Conservation (phyloP, 345 rosid genomes). For the Arabis alpina region DNA sequence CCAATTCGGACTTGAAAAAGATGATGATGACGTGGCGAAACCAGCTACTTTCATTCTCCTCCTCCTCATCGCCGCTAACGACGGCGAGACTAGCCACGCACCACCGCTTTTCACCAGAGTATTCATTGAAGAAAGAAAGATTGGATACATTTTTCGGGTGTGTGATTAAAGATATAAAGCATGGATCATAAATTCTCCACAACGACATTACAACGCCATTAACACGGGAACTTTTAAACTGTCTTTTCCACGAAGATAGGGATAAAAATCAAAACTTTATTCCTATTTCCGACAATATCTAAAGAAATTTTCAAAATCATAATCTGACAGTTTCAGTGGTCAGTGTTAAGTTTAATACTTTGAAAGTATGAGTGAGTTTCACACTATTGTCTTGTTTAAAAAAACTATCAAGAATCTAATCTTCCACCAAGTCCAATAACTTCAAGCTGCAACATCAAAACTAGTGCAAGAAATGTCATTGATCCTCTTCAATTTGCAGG, state of each 20-base stretch:
- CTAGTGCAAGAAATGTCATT: constrained; percentile 10
- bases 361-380: background rate
- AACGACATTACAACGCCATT: constrained; percentile 28
- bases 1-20: constrained; percentile 48
- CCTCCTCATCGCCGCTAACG: constrained; percentile 17
- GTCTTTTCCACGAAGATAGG: constrained; percentile 21
- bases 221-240: constrained; percentile 30
- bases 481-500: background rate
- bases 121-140: constrained; percentile 28
- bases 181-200: constrained; percentile 30
- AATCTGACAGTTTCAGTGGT: background rate
- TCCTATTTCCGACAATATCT: background rate
- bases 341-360: background rate
- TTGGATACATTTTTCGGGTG: background rate
- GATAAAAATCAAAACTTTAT: constrained; percentile 24
- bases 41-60: constrained; percentile 19
- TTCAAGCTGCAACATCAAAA: constrained; percentile 7
- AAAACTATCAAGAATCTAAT: background rate
- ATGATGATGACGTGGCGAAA: constrained; percentile 47
- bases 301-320: background rate
- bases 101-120: constrained; percentile 33
- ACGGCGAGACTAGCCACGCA: constrained; percentile 27
- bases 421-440: background rate
- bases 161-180: constrained; percentile 23
- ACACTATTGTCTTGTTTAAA: background rate